Conservation (phyloP, 2,329 filamentous ascomycete genomes). For the Nectriaceae sp. region DNA sequence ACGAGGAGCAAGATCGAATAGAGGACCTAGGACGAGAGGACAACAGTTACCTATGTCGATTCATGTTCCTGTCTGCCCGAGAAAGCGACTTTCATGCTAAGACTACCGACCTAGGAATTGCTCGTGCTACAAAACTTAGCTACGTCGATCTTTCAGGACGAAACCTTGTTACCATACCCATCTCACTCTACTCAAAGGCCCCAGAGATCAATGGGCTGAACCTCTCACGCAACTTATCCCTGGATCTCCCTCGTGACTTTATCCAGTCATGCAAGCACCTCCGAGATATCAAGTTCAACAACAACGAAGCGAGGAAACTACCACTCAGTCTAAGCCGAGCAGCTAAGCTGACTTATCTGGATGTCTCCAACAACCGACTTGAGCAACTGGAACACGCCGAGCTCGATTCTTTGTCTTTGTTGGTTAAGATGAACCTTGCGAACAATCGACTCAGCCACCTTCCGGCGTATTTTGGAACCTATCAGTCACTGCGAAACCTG, state of each 20-base stretch:
- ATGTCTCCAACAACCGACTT: constrained; percentile 91
- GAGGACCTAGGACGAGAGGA: constrained; percentile 96
- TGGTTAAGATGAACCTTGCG: constrained; percentile 88
- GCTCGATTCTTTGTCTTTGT: constrained; percentile 70
- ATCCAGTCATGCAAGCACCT: constrained; percentile 90
- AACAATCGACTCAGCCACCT: constrained; percentile 86
- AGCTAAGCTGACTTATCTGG: constrained; percentile 79
- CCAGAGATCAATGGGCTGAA: constrained; percentile 94
- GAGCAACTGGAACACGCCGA: constrained; percentile 86
- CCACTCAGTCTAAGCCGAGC: constrained; percentile 84
- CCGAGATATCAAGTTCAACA: constrained; percentile 92
- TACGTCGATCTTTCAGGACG: constrained; percentile 89
- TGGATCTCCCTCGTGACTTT: constrained; percentile 94
- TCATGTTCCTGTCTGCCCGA: constrained; percentile 89
- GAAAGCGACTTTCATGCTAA: constrained; percentile 75
- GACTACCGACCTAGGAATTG: constrained; percentile 75
- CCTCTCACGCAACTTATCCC: constrained; percentile 84
- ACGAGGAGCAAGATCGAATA: constrained; percentile 80
- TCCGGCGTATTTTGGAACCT: constrained; percentile 80
- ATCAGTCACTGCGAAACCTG: constrained; percentile 75
- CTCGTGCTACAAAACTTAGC: constrained; percentile 85
- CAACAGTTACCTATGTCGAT: constrained; percentile 94
- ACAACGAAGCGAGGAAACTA: constrained; percentile 86
- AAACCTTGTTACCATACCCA: constrained; percentile 93
- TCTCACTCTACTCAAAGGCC: constrained; percentile 88